phyloP scores from a whole-genome alignment of 2,329 filamentous ascomycete genomes.

The Aspergillus quadrilineatus region DNA sequence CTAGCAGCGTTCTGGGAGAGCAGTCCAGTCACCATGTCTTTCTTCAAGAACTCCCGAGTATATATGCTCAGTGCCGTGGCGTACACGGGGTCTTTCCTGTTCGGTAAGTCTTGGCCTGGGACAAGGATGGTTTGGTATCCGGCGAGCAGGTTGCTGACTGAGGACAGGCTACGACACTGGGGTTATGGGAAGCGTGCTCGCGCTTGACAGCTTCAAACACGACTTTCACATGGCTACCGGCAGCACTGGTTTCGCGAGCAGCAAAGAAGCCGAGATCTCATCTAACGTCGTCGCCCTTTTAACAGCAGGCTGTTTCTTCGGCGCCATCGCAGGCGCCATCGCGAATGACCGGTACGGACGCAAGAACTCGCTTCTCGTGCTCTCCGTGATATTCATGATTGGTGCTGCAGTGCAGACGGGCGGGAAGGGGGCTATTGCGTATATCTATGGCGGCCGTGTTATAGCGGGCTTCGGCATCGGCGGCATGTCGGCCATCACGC shows the following conservation, averaged over 20 bases:
- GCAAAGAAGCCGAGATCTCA: constrained; percentile 37
- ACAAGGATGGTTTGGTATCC: neutral
- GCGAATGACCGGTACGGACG: constrained; percentile 39
- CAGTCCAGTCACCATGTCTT: constrained; percentile 18
- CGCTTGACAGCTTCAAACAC: constrained; percentile 41
- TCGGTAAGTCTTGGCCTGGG: constrained; percentile 30
- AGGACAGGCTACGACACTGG: constrained; percentile 44
- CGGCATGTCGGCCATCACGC: constrained; percentile 41
- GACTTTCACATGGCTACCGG: constrained; percentile 41
- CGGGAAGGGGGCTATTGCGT: constrained; percentile 30
- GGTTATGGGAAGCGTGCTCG: constrained; percentile 44
- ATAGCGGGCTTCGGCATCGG: constrained; percentile 39
- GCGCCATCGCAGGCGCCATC: constrained; percentile 36
- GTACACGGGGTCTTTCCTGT: constrained; percentile 47
- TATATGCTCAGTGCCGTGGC: constrained; percentile 46
- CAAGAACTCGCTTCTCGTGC: constrained; percentile 37
- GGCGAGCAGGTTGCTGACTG: neutral
- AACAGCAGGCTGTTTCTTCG: constrained; percentile 42
- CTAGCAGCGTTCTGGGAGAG: neutral
- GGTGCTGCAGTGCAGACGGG: constrained; percentile 37
- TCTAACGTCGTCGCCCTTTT: constrained; percentile 41
- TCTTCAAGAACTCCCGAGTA: constrained; percentile 46
- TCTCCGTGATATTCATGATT: constrained; percentile 33
- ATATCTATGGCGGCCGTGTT: constrained; percentile 40
- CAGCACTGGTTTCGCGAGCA: constrained; percentile 32